Evolutionary conservation across 2,329 filamentous ascomycete genomes (phyloP).

Genomic region (Fusarium sp.): DNA sequence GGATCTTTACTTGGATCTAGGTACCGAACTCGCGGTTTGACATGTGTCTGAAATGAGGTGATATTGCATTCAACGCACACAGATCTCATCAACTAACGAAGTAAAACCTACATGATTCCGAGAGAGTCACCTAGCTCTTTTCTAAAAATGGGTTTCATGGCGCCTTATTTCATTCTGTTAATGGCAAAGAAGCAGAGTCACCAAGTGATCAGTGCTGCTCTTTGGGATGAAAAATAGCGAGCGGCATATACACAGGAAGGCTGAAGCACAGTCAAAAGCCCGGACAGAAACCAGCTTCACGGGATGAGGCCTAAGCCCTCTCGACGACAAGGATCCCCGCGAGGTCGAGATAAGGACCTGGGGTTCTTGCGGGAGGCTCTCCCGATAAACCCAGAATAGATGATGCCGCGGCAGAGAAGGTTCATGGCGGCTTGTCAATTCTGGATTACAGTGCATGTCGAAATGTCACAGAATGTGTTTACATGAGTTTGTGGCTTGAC

Average conservation of each 20-base stretch:
- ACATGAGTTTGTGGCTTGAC: slow-evolving; percentile 13
- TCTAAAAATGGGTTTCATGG: not conserved
- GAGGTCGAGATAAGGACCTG: slow-evolving; percentile 8
- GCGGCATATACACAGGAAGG: slow-evolving; percentile 1
- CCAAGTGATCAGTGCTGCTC: slow-evolving; percentile 12
- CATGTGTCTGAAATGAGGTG: not conserved
- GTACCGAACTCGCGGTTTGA: not conserved
- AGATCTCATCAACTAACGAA: not conserved
- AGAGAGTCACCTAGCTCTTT: not conserved
- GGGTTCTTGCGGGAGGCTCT: slow-evolving; percentile 3
- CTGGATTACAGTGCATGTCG: not conserved
- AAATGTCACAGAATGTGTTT: not conserved
- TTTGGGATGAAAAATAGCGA: not conserved
- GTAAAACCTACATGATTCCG: not conserved
- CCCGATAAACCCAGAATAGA: slow-evolving; percentile 6
- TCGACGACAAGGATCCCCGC: not conserved
- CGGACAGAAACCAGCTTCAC: not conserved
- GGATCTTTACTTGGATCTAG: not conserved
- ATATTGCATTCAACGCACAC: not conserved
- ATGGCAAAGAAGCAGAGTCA: not conserved
- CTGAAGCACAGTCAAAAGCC: slow-evolving; percentile 4
- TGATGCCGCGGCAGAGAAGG: not conserved
- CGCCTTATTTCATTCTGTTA: not conserved
- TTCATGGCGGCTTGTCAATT: not conserved
- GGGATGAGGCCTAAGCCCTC: slow-evolving; percentile 15